Percentiles rank a stretch among this genome's conserved stretches.
Conservation (phyloP, 2,329 filamentous ascomycete species). For the Cladobotryum protrusum region DNA sequence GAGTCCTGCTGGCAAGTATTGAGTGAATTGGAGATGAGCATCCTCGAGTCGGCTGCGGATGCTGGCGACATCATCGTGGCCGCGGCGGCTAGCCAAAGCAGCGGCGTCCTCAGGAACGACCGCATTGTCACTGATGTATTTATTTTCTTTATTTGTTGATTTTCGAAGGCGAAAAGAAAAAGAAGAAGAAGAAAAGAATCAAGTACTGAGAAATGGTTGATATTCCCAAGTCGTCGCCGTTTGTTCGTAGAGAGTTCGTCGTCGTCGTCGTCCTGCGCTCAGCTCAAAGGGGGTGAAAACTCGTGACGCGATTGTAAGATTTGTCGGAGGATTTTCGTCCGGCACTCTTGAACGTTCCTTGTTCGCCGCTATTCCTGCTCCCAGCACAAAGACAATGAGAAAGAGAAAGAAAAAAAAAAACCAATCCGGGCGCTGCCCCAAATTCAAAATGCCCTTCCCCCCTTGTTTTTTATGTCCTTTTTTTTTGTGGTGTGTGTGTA, state of each 20-base stretch:
- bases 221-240: background rate
- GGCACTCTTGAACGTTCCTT: background rate
- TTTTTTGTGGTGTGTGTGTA: background rate
- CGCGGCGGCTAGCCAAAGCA: slow-evolving; percentile 40
- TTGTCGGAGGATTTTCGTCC: background rate
- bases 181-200: background rate
- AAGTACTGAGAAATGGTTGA: background rate
- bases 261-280: slow-evolving; percentile 1
- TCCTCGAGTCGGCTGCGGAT: slow-evolving; percentile 46
- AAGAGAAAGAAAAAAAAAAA: background rate
- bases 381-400: too few relatives aligned
- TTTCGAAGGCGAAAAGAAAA: background rate
- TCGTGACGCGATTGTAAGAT: background rate
- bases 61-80: slow-evolving; percentile 40
- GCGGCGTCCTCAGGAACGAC: slow-evolving; percentile 38
- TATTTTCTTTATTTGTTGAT: background rate
- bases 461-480: too few relatives aligned
- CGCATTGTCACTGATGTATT: slow-evolving; percentile 34
- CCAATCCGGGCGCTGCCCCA: background rate
- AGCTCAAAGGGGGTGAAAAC: background rate
- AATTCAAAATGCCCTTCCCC: too few relatives aligned
- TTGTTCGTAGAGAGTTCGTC: background rate
- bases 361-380: too few relatives aligned
- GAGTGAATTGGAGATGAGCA: slow-evolving; percentile 77
- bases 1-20: slow-evolving; percentile 80